Evolutionary conservation across 768 basidiomycete species (phyloP).

Genomic region (Suillus plorans): DNA sequence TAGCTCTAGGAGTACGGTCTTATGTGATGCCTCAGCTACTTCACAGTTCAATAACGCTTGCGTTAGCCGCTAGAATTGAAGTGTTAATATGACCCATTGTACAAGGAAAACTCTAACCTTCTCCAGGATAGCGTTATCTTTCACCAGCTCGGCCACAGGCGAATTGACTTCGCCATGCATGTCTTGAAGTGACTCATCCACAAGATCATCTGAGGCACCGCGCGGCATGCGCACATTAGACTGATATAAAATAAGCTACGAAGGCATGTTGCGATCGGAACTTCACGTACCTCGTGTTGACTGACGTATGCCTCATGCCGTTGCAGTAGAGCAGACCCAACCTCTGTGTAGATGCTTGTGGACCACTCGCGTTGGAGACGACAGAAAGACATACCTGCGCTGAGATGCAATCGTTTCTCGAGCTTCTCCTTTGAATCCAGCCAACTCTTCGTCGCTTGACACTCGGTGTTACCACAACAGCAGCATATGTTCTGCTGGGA

Average conservation of each 20-base stretch:
- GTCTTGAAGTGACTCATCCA: slow-evolving; percentile 9
- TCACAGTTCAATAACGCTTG: slow-evolving; percentile 82
- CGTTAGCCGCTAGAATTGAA: slow-evolving; percentile 57
- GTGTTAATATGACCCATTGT: background rate
- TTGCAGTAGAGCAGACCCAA: slow-evolving; percentile 85
- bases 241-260: slow-evolving; percentile 19
- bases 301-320: slow-evolving; percentile 86
- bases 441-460: slow-evolving; percentile 67
- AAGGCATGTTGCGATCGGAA: slow-evolving; percentile 10
- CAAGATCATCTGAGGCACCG: slow-evolving; percentile 15
- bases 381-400: slow-evolving; percentile 68
- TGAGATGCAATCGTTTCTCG: slow-evolving; percentile 76
- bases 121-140: slow-evolving; percentile 62
- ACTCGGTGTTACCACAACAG: slow-evolving; percentile 66
- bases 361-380: background rate
- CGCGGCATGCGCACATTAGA: slow-evolving; percentile 14
- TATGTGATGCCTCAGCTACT: slow-evolving; percentile 76
- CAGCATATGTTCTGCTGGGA: slow-evolving; percentile 51
- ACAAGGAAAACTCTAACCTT: slow-evolving; percentile 24
- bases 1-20: slow-evolving; percentile 69
- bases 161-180: slow-evolving; percentile 29
- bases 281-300: slow-evolving; percentile 56
- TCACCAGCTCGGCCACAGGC: slow-evolving; percentile 37
- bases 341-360: slow-evolving; percentile 49
- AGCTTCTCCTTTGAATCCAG: slow-evolving; percentile 62